phyloP scores from a whole-genome alignment of 306 rosid genomes.

The Astragalus membranaceus region DNA sequence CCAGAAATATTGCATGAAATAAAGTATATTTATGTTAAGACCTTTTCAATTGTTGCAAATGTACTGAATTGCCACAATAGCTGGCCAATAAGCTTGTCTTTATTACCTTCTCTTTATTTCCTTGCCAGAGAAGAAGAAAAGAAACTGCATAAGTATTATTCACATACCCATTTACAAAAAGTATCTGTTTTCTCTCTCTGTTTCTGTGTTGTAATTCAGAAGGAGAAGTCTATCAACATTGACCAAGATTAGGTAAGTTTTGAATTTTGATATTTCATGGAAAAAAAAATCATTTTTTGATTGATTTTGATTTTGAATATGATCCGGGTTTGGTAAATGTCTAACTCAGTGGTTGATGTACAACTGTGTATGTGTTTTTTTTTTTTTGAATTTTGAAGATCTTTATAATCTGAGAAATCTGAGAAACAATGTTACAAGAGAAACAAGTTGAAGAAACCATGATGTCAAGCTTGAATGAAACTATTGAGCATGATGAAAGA shows the following conservation, averaged over 20 bases:
- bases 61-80: background rate
- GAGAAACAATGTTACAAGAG: conserved; percentile 47
- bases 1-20: background rate
- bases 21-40: background rate
- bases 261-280: background rate
- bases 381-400: conserved; percentile 20
- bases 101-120: conserved; percentile 4
- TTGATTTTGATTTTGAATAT: background rate
- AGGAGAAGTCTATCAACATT: conserved; percentile 15
- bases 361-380: background rate
- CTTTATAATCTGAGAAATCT: conserved; percentile 11
- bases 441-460: conserved; percentile 70
- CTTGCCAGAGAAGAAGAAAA: background rate
- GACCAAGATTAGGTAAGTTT: conserved; percentile 18
- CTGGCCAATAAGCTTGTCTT: conserved; percentile 27
- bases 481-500: conserved; percentile 38
- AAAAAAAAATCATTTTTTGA: background rate
- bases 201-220: conserved; percentile 16
- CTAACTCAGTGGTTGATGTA: background rate
- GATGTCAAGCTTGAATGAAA: conserved; percentile 44
- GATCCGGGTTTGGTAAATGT: conserved; percentile 19
- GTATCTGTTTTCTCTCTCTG: conserved; percentile 8
- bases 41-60: background rate
- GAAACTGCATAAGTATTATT: conserved; percentile 15
- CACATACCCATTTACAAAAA: background rate